phyloP scores from a whole-genome alignment of 2,329 filamentous ascomycete species.

The Xylaria sp. region DNA sequence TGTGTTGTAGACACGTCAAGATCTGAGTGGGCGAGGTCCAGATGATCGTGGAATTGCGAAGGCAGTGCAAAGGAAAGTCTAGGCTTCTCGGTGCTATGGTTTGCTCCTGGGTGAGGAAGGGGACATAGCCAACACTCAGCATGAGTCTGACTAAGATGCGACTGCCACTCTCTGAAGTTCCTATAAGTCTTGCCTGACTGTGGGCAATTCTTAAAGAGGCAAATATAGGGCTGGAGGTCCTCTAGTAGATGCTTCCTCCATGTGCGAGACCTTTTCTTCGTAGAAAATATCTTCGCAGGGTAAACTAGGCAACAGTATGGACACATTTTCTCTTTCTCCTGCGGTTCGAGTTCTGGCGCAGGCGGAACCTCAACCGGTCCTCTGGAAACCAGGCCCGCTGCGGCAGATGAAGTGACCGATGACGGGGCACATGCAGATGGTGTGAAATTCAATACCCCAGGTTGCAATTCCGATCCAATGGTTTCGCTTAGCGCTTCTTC shows the following conservation, averaged over 20 bases:
- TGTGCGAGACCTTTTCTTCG: not conserved
- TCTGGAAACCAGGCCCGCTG: not conserved
- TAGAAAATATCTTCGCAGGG: not conserved
- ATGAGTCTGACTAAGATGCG: no score
- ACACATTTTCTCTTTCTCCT: conserved; percentile 1
- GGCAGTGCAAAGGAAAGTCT: no score
- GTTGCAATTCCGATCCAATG: not conserved
- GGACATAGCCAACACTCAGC: no score
- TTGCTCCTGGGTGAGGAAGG: no score
- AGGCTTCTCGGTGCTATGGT: no score
- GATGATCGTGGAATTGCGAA: no score
- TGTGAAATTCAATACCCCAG: not conserved
- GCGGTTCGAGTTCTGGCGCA: not conserved
- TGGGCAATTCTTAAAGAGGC: not conserved
- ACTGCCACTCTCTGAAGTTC: no score
- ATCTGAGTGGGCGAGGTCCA: no score
- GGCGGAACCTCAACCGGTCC: not conserved
- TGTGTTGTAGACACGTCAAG: no score
- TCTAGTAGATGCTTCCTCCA: not conserved
- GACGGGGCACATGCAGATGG: not conserved
- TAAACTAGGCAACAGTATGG: conserved; percentile 2
- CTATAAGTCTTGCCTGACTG: not conserved
- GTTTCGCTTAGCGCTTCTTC: not conserved
- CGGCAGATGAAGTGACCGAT: not conserved
- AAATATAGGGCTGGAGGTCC: conserved; percentile 1